Conservation (phyloP, 441 rosid species). For the Mallotus repandus region DNA sequence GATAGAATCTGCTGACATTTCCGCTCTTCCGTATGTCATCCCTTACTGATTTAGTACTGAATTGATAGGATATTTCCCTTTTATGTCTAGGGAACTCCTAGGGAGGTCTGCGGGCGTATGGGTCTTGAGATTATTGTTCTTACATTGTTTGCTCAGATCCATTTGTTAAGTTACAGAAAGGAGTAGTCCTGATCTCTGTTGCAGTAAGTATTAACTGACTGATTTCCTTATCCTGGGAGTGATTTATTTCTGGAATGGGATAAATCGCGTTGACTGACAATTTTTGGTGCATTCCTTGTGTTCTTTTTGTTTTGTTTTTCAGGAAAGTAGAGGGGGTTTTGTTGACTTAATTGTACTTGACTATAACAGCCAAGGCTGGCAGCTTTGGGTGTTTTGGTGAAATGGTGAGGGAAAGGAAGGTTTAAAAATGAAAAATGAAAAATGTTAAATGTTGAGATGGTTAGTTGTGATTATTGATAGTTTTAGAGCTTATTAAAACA, state of each 20-base stretch:
- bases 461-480: slow-evolving; percentile 23
- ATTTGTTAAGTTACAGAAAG: slow-evolving; percentile 10
- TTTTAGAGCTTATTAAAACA: slow-evolving; percentile 17
- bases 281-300: slow-evolving; percentile 12
- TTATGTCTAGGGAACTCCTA: slow-evolving; percentile 8
- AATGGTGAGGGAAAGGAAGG: slow-evolving; percentile 6
- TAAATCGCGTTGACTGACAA: background rate
- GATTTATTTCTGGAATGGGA: slow-evolving; percentile 21
- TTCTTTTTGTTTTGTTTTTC: background rate
- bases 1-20: slow-evolving; percentile 49
- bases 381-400: background rate
- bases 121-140: slow-evolving; percentile 11
- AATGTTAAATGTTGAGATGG: slow-evolving; percentile 13
- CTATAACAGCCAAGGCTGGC: slow-evolving; percentile 7
- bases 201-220: slow-evolving; percentile 15
- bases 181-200: slow-evolving; percentile 14
- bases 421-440: slow-evolving; percentile 23
- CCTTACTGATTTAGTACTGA: slow-evolving; percentile 37
- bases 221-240: slow-evolving; percentile 25
- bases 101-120: slow-evolving; percentile 16
- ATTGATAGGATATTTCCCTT: slow-evolving; percentile 6
- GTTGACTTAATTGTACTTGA: background rate
- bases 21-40: slow-evolving; percentile 58
- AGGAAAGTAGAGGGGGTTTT: slow-evolving; percentile 12
- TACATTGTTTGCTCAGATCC: slow-evolving; percentile 11